Evolutionary conservation across 495 filamentous ascomycete species (phyloP), one percentile per base, ranked within the genome.

Genomic region (Mytilinidion resinicola): DNA sequence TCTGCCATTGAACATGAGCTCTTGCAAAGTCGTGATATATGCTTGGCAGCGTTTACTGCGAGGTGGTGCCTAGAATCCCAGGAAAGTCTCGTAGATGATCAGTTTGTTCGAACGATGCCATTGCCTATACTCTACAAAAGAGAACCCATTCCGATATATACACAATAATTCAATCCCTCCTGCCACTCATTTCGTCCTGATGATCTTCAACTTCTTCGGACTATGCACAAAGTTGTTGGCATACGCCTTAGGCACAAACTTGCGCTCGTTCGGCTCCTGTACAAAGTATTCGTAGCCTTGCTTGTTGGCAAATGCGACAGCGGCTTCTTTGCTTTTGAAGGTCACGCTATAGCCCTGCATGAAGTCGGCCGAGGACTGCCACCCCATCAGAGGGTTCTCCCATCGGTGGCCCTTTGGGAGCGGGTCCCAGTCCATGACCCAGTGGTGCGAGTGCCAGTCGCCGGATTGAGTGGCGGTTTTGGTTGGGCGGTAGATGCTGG

Each of bases 241-340:
- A 73, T 99, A 99, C 46, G 88, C 86, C 79, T 99, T 97, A 42
- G 91, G 88, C 10, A 85, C 78, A 57, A 96, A 85, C 59, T 82
- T 84, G 70, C 93, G 80, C 76, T 82, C 82, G 67, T 96, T 96
- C 5, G 91, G 92, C 76, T 97, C 93, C 77, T 97, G 93, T 19
- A 97, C 89, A 73, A 96, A 96, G 73, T 96, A 99, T 68, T 97
- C 92, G 69, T 97, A 99, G 37, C 95, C 93, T 70, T 99, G 95
- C 81, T 96, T 99, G 77, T 96, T 86, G 17, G 93, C 93, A 67
- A 99, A 99, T 15, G 77, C 72, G 62, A 99, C 91, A 61, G 93
- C 93, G 67, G 95, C 91, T 71, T 99, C 91, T 80, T 96, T 97
- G 51, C 77, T 79, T 74, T 87, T 89, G 82, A 99, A 99, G 69